Evolutionary conservation across 2,329 filamentous ascomycete genomes (phyloP), one percentile per base, ranked within the genome.

Genomic region (Alternaria sp.): DNA sequence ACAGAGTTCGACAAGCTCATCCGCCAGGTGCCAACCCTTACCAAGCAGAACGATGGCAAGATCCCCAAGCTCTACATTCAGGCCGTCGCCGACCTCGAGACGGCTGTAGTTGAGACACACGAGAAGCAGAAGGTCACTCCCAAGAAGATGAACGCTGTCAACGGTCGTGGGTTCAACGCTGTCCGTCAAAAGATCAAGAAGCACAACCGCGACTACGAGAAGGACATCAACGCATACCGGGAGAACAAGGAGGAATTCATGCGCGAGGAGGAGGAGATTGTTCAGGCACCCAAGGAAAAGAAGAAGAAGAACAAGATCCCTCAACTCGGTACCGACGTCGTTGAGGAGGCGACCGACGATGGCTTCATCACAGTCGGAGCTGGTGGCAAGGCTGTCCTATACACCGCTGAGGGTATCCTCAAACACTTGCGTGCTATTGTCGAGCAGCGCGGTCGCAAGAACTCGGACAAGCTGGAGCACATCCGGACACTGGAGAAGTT

Each of bases 151-250:
- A 99, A 97, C 83, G 93, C 94, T 64, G 95, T 90, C 77, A 96
- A 94, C 78, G 91, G 93, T 68, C 92, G 93, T 82, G 93, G 94
- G 75, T 87, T 99, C 75, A 99, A 98, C 80, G 93, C 94, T 65
- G 92, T 98, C 76, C 97, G 97, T 84, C 95, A 99, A 81, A 94
- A 94, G 83, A 93, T 99, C 85, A 94, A 94, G 88, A 98, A 97
- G 88, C 94, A 94, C 83, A 97, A 94, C 86, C 96, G 97, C 83
- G 94, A 98, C 67, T 94, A 94, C 82, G 88, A 92, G 76, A 85
- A 87, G 64, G 92, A 97, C 76, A 90, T 99, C 73, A 93, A 97
- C 71, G 87, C 90, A 66, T 99, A 94, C 84, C 87, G 92, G 70
- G 90, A 88, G 66, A 89, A 97, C 80, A 93, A 94, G 80, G 93